Evolutionary conservation across 768 basidiomycete species (phyloP), one percentile per base, ranked within the genome.

Genomic region (Imleria badia): DNA sequence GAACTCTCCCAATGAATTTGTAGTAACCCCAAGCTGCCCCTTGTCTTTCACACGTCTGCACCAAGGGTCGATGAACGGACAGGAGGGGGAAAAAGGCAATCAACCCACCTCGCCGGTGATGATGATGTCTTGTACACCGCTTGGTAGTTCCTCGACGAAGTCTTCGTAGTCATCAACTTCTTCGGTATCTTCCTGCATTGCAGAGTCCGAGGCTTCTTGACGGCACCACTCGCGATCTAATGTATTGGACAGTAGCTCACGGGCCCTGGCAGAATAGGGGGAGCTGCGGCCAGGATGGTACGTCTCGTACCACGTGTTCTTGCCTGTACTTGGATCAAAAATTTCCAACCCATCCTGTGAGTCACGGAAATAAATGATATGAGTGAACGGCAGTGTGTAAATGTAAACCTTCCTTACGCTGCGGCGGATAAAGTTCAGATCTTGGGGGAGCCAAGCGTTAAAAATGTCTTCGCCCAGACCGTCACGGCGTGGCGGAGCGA

Each of bases 21-120:
- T 71, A 74, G 52, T 76, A 69, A 6, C 81, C 80, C 81, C 81
- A 82, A 22, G 79, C 80, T 22, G 73, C 73, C 5, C 76, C 78
- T 33, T 78, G 73, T 48, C 63, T 70, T 59, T 73, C 70, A 44
- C 71, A 68, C 20, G 77, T 79, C 81, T 80, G 48, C 46, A 48
- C 46, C 45, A 44, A 45, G 42, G 14, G 29, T 35, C 30, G 38
- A 36, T 43, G 42, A 55, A 42, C 35, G n/a, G 19, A 43, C 17
- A 13, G 8, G n/a, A 30, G n/a, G 14, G 34, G 29, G 12, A 35
- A n/a, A 33, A 13, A 19, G 17, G 34, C n/a, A 20, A 34, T 26
- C 50, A 43, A 62, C 75, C 22, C 54, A 80, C 80, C 64, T 79
- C 72, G 34, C 81, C 82, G 14, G 79, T 79, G 49, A 82, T 70